Percentiles rank a stretch among this genome's conserved stretches.
phyloP scores from a whole-genome alignment of 768 basidiomycete species.

The Cantharellus anzutake region DNA sequence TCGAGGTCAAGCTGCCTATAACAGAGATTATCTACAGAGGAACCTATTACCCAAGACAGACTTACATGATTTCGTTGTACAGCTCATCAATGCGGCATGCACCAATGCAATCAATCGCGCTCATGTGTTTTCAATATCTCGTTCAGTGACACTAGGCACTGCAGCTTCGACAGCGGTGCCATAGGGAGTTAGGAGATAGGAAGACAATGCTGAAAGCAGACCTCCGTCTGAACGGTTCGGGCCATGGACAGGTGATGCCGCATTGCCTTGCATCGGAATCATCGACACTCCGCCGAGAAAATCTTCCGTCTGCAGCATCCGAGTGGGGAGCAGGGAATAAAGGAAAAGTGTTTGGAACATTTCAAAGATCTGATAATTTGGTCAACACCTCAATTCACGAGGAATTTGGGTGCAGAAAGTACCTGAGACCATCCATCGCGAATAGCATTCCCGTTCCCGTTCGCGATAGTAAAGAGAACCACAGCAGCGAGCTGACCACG shows the following conservation, averaged over 20 bases:
- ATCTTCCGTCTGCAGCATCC: constrained; percentile 95
- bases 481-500: constrained; percentile 92
- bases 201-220: constrained; percentile 79
- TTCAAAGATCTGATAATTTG: constrained; percentile 62
- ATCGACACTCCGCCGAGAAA: constrained; percentile 87
- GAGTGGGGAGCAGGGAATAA: constrained; percentile 73
- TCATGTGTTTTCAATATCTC: constrained; percentile 89
- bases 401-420: not conserved
- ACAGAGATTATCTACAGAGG: not conserved
- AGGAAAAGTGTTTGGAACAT: constrained; percentile 96
- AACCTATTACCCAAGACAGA: constrained; percentile 5
- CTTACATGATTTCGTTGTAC: constrained; percentile 83
- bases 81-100: constrained; percentile 89
- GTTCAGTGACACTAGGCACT: constrained; percentile 76
- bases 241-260: constrained; percentile 36
- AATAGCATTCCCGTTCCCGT: constrained; percentile 84
- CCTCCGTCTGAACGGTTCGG: constrained; percentile 53
- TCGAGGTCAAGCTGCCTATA: constrained; percentile 58
- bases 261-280: constrained; percentile 72
- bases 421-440: constrained; percentile 92
- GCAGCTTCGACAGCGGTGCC: constrained; percentile 48
- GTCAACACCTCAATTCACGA: not conserved
- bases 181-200: constrained; percentile 93
- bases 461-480: constrained; percentile 92
- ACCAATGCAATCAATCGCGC: constrained; percentile 85